Base-by-base conservation (phyloP, 2,329 filamentous ascomycete genomes). In the Cadophora sp. region DNA sequence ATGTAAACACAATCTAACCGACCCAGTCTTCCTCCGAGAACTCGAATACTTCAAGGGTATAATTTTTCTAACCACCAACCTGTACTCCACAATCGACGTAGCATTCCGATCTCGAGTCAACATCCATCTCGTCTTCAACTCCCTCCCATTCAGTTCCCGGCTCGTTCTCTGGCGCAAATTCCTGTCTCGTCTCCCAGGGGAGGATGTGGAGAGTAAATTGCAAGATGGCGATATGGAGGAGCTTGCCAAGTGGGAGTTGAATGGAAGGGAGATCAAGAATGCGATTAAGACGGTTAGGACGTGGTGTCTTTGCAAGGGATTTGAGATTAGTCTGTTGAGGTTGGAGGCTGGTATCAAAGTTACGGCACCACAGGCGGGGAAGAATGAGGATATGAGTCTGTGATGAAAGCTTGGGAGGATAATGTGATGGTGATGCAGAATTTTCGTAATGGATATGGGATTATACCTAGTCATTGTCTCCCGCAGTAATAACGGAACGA, bases 191-290 rank as follows among this genome's bases (percentile, higher is more conserved):
- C 71, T 82, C 3, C 75, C 76, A 78, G 80, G 74, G 77, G 66
- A 76, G 82, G 64, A 84, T 83, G 56, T 82, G 80, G 4, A 75
- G 81, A 24, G 79, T 82, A 77, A 84, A 83, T 70, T 83, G 83
- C 73, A 82, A 79, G 22, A 64, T 6, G 41, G 24, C 1, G 69
- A 70, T n/a, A 62, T 71, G 62, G 51, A 67, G 16, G 63, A 64
- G 80, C 79, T 9, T 77, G 83, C 71, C 80, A 83, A 75, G 82
- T 83, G 81, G 80, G 72, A 74, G 33, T 62, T 78, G 50, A 78
- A 78, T 68, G 76, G 77, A 6, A 70, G 76, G 30, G 73, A 78
- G 71, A 78, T 78, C 39, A 78, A 78, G 72, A 78, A 78, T 71
- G 71, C 72, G 9, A 73, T 78, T 14, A 75, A 75, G 70, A 78